phyloP scores from a whole-genome alignment of 1,284 basidiomycete genomes.

The Rhodotorula mucilaginosa region DNA sequence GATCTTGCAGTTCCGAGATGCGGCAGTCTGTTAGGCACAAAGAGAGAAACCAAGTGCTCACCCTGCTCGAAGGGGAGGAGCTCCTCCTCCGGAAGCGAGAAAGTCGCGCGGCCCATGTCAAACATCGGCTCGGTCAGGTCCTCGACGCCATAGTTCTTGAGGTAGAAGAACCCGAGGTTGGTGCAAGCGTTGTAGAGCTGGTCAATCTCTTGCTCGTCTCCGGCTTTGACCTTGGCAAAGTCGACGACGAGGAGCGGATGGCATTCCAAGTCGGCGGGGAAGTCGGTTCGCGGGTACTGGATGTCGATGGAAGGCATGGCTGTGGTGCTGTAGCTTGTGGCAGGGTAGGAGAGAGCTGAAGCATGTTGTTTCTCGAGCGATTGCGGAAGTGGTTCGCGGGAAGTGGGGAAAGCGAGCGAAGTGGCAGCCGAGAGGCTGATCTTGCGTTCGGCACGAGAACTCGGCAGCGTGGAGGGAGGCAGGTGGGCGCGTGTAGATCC shows the following conservation, averaged over 20 bases:
- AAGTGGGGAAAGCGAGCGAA: too few relatives aligned
- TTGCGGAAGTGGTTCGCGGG: too few relatives aligned
- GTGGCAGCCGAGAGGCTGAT: background rate
- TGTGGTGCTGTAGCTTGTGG: too few relatives aligned
- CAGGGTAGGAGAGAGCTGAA: too few relatives aligned
- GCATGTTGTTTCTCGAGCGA: too few relatives aligned
- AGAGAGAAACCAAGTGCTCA: background rate
- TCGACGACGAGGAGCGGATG: slow-evolving; percentile 59
- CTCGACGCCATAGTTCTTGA: slow-evolving; percentile 60
- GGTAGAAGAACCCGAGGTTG: slow-evolving; percentile 41
- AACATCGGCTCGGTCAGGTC: slow-evolving; percentile 58
- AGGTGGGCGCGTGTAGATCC: background rate
- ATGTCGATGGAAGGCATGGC: background rate
- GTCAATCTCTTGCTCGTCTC: slow-evolving; percentile 33
- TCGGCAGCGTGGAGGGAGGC: background rate
- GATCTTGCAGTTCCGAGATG: too few relatives aligned
- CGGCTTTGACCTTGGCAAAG: slow-evolving; percentile 52
- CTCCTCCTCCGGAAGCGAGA: slow-evolving; percentile 61
- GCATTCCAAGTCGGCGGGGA: slow-evolving; percentile 56
- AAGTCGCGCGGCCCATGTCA: slow-evolving; percentile 59
- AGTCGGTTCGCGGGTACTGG: slow-evolving; percentile 47
- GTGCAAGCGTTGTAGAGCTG: slow-evolving; percentile 36
- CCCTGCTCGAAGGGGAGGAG: slow-evolving; percentile 65
- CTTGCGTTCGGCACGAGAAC: background rate
- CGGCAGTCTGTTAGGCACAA: too few relatives aligned